phyloP scores from a whole-genome alignment of 768 basidiomycete genomes.

The Russula abietina region DNA sequence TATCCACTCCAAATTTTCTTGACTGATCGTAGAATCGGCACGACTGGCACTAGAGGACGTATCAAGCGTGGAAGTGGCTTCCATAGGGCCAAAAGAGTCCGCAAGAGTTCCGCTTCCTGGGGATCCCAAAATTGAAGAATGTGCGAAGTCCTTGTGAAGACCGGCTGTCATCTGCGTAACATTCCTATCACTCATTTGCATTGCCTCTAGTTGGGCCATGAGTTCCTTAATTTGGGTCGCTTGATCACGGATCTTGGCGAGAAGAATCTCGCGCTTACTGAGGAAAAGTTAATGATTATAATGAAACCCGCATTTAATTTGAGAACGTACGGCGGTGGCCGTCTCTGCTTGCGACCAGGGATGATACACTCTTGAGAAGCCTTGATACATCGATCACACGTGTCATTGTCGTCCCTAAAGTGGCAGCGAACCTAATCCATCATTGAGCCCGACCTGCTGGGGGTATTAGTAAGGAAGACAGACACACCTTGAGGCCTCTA shows the following conservation, averaged over 20 bases:
- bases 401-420: slow-evolving; percentile 63
- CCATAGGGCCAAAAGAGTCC: slow-evolving; percentile 10
- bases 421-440: slow-evolving; percentile 62
- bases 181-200: slow-evolving; percentile 27
- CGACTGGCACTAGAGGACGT: slow-evolving; percentile 12
- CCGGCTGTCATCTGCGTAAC: slow-evolving; percentile 18
- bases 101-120: slow-evolving; percentile 18
- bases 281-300: slow-evolving; percentile 1
- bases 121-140: slow-evolving; percentile 22
- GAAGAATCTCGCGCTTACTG: slow-evolving; percentile 76
- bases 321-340: slow-evolving; percentile 73
- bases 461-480: background rate
- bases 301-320: too few species aligned
- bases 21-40: slow-evolving; percentile 31
- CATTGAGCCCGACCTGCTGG: background rate
- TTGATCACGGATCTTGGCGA: slow-evolving; percentile 69
- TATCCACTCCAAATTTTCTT: slow-evolving; percentile 72
- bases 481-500: slow-evolving; percentile 23
- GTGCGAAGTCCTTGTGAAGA: slow-evolving; percentile 22
- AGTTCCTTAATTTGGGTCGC: slow-evolving; percentile 65
- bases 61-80: slow-evolving; percentile 6
- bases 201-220: slow-evolving; percentile 60
- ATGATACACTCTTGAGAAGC: slow-evolving; percentile 70
- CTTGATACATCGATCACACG: slow-evolving; percentile 67
- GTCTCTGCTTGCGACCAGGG: slow-evolving; percentile 78